Conservation (phyloP, 108 stramenopile species). For the Cyclotella sp. region DNA sequence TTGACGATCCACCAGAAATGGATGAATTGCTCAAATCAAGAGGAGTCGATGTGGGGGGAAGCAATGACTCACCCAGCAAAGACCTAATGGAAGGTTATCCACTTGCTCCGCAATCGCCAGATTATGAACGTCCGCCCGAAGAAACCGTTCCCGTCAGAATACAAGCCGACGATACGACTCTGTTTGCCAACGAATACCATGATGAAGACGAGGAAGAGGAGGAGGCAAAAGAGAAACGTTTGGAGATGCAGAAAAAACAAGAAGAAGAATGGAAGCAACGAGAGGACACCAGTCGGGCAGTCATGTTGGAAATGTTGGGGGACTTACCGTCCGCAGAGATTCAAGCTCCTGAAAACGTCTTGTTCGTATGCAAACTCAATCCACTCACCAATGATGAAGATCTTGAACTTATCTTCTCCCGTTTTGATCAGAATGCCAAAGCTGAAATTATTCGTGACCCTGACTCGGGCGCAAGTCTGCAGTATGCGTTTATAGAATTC, state of each 20-base stretch:
- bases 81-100: conserved; percentile 36
- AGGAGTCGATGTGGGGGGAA: conserved; percentile 47
- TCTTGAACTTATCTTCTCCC: conserved; percentile 96
- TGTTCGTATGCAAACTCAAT: conserved; percentile 99
- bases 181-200: conserved; percentile 43
- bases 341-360: conserved; percentile 95
- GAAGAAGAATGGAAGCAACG: conserved; percentile 71
- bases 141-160: conserved; percentile 81
- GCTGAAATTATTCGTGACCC: conserved; percentile 96
- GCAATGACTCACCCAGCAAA: conserved; percentile 4
- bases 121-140: conserved; percentile 80
- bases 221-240: conserved; percentile 23
- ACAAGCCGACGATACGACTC: conserved; percentile 58
- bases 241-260: conserved; percentile 57
- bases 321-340: conserved; percentile 87
- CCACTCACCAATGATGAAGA: conserved; percentile 97
- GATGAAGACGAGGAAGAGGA: conserved; percentile 58
- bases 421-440: conserved; percentile 85
- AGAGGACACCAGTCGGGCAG: conserved; percentile 76
- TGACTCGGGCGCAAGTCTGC: conserved; percentile 93
- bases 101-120: conserved; percentile 65
- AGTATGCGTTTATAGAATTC: conserved; percentile 99
- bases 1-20: conserved; percentile 78
- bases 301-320: conserved; percentile 98
- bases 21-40: conserved; percentile 51